Conservation (phyloP, 148 eudicot species). For the Simmondsia chinensis region DNA sequence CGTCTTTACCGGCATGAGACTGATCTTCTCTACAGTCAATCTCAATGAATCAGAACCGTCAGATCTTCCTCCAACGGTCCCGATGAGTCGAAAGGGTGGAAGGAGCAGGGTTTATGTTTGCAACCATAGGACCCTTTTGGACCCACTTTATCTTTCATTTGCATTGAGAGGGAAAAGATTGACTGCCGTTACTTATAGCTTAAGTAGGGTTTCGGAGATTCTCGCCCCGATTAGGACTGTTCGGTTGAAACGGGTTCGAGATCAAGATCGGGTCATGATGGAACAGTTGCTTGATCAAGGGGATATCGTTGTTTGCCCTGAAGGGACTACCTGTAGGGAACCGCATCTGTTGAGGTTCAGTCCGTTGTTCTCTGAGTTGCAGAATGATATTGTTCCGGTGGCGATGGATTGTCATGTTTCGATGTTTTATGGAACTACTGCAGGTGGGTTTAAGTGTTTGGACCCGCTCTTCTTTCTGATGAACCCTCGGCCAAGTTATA, state of each 20-base stretch:
- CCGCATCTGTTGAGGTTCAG: constrained; percentile 69
- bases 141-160: constrained; percentile 53
- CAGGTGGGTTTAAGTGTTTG: constrained; percentile 54
- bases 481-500: constrained; percentile 64
- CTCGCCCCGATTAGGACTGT: constrained; percentile 64
- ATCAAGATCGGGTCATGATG: constrained; percentile 47
- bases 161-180: constrained; percentile 42
- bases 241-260: constrained; percentile 43
- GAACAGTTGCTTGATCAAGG: constrained; percentile 34
- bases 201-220: constrained; percentile 59
- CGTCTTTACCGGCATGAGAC: constrained; percentile 34
- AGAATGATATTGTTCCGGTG: constrained; percentile 55
- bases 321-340: constrained; percentile 92
- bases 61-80: neutral
- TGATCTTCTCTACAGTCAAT: constrained; percentile 7
- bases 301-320: constrained; percentile 68
- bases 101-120: constrained; percentile 58
- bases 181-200: constrained; percentile 64
- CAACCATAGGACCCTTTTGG: constrained; percentile 69
- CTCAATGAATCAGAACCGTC: neutral
- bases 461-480: constrained; percentile 70
- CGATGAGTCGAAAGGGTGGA: constrained; percentile 17
- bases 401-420: constrained; percentile 49
- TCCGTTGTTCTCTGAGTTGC: constrained; percentile 64
- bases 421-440: constrained; percentile 81